Conservation (phyloP, 257 asterid genomes). For the Solanum stenotomum region DNA sequence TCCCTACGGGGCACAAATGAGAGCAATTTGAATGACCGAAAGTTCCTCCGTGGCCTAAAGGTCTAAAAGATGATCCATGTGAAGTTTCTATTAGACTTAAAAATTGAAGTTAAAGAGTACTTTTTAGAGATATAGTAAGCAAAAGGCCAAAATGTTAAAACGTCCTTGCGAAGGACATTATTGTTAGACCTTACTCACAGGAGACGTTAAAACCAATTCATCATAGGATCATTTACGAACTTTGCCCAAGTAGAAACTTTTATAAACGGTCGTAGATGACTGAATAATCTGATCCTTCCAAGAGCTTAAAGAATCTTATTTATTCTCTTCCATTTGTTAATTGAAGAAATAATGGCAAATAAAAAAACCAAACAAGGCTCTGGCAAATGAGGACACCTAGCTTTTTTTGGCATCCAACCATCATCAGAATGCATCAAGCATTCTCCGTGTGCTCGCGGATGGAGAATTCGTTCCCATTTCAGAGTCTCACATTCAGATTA, state of each 20-base stretch:
- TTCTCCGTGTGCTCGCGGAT: neutral
- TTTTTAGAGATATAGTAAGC: neutral
- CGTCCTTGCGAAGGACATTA: neutral
- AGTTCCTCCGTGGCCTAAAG: too few relatives aligned
- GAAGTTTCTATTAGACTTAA: too few relatives aligned
- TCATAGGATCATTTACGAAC: neutral
- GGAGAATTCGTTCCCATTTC: neutral
- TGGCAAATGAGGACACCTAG: neutral
- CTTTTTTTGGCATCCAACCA: neutral
- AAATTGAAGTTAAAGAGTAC: neutral
- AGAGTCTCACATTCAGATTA: neutral
- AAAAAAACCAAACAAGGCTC: neutral
- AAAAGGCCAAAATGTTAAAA: neutral
- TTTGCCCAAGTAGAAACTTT: neutral
- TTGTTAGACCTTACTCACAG: too few relatives aligned
- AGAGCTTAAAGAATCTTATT: neutral
- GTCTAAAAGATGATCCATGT: too few relatives aligned
- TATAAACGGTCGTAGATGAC: neutral
- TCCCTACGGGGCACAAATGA: neutral
- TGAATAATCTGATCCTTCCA: neutral
- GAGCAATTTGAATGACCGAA: neutral
- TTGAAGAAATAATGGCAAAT: neutral
- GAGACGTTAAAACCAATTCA: neutral
- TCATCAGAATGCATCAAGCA: neutral
- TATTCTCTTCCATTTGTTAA: neutral